Evolutionary conservation across 2,329 filamentous ascomycete species (phyloP), one percentile per base, ranked within the genome.

Genomic region (Epichloe uncinata): DNA sequence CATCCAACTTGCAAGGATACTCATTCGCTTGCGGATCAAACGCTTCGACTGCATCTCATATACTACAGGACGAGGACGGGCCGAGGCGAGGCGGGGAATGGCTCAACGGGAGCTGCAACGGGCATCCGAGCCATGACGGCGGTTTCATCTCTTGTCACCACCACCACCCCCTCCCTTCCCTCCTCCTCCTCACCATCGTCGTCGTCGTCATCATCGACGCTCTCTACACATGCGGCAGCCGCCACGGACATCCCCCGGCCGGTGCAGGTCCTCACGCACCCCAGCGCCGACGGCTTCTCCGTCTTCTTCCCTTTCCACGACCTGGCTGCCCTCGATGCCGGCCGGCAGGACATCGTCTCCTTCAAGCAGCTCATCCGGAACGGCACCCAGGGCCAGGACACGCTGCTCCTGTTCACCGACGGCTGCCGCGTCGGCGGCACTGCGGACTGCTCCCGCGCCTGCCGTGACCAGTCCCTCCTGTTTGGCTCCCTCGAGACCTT

Each of bases 271-370:
- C 51, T 67, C 22, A 47, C 48, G 58, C 56, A 34, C 45, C 54
- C 45, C 56, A 54, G 49, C 60, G 37, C 67, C 13, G 61, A 61
- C 18, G 63, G 62, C 50, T 63, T 61, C 4, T 59, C 59, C 0
- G 62, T 65, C 56, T 68, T 68, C 55, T 68, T 63, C 50, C 66
- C 66, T 18, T 68, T 68, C 42, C 53, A 64, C 47, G 65, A 68
- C 53, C 61, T 68, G 35, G 61, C 58, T 36, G 54, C 54, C 48
- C 56, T 67, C 42, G 57, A 57, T 45, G 55, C 57, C n/a, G 56
- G 54, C 30, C 55, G 56, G 38, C 56, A 52, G 22, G 57, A 63
- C 45, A 52, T 55, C 42, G 57, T 66, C 41, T 67, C 67, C 15
- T 45, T 49, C 49, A 61, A 61, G 51, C 57, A 63, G n/a, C 59